Base-by-base conservation (phyloP, 805 yeast genomes). In the Pichia cabralensis region DNA sequence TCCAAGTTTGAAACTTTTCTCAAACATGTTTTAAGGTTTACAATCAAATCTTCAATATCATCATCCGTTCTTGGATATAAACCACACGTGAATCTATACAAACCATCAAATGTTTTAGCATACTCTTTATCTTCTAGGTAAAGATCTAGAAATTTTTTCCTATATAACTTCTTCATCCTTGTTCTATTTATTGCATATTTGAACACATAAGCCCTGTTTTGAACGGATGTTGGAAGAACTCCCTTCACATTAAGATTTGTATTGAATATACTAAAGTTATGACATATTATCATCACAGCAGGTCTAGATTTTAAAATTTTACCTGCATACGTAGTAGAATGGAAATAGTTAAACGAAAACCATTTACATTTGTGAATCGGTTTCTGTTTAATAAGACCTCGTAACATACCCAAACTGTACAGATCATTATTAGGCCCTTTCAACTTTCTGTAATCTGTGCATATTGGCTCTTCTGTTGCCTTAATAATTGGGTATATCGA, bases 231-330 rank as follows among this genome's bases (percentile, higher is more conserved):
- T 13, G 31, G 34, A 7, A 40, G 29, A 1, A 32, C 28, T 2
- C 31, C 38, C 12, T 30, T 24, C 3, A 48, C 26, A 1, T 33
- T 38, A 7, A 30, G 38, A 3, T 23, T 32, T 28, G 31, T 26
- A 20, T 53, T 53, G 33, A 52, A 43, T 3, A 40, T 27, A 41
- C 63, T 62, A 21, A 58, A 65, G 45, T 66, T 69, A 21, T 63
- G 64, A 18, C 68, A 62, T 34, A 35, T 16, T 8, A 55, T 29
- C 26, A 50, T 22, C 1, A 56, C 11, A 0, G 54, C 58, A 1
- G 64, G 64, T 16, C 40, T 46, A 1, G 61, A 52, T 31, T 59
- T 59, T n/a, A 61, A 35, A 5, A 50, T 44, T 28, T 39, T 41
- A 2, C 53, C 52, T 15, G 53, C 3, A 26, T 35, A 50, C 30